Evolutionary conservation across 2,329 filamentous ascomycete genomes (phyloP), one percentile per base, ranked within the genome.

Genomic region (Fusarium tricinctum): DNA sequence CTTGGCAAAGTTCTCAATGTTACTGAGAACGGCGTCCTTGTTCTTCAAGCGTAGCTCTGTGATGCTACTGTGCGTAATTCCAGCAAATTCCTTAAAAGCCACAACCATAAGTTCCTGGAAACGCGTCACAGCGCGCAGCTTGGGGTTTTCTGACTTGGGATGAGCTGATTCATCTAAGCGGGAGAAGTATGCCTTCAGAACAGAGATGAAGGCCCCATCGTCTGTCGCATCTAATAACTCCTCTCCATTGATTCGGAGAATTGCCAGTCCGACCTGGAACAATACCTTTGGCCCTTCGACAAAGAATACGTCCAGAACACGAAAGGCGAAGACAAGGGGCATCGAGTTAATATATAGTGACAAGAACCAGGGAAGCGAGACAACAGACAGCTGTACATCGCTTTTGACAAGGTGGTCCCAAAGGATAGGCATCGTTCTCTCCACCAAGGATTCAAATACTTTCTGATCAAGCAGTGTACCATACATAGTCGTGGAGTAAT

Each of bases 91-190:
- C 73, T 97, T 98, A 82, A 99, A 99, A 1, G 96, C 96, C 20
- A 98, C 96, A 5, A 99, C 96, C 94, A 99, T 98, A 58, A 99
- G 87, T 78, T 98, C 96, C 75, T 99, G 96, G 77, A 99, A 99
- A 46, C 93, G 89, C 8, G 97, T 99, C 54, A 99, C 96, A 0
- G 94, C 93, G 53, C 95, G 88, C 52, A 98, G 84, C 81, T 98
- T 99, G 5, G 94, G 90, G 68, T 98, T 99, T 77, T 97, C 94
- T 0, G 94, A 97, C 75, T 92, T 94, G 3, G 96, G 96, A 75
- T 99, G 95, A 4, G 96, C 96, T 5, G 94, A 97, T 80, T 98
- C 95, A 76, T 98, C 95, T 10, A 99, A 84, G 39, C 93, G 89
- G 9, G 93, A 89, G 78, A 99, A 99, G 80, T 99, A 99, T 1